These are phyloP conservation scores for Agroathelia rolfsii DNA, from an alignment of 1,284 basidiomycete species.

Conservation along the genomic window DNA sequence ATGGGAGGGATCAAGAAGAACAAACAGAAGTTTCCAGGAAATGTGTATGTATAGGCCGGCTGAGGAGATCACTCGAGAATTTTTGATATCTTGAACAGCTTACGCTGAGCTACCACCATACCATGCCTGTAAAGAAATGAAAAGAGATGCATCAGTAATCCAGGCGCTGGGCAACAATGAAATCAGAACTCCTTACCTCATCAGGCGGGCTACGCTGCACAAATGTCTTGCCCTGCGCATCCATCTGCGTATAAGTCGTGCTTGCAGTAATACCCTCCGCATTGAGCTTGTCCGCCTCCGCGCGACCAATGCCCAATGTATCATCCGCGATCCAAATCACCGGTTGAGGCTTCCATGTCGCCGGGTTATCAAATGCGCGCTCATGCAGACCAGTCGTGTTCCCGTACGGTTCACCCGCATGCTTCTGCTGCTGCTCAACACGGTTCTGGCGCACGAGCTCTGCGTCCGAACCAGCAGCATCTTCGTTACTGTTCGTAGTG, in stretches of 20 bases:
- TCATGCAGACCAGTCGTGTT: constrained; percentile 16
- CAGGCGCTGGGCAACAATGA: no score
- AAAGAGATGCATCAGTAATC: no score
- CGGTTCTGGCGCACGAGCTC: constrained; percentile 2
- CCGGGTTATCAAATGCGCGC: constrained; percentile 76
- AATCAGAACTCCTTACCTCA: no score
- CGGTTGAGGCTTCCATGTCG: constrained; percentile 62
- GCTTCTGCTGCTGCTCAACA: neutral
- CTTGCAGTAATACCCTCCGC: constrained; percentile 51
- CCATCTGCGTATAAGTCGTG: constrained; percentile 48
- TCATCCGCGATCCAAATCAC: constrained; percentile 79
- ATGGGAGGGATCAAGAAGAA: no score
- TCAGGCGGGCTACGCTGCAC: constrained; percentile 33
- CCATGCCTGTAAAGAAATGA: no score
- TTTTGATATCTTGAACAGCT: no score
- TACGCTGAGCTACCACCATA: no score
- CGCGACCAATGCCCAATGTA: constrained; percentile 45
- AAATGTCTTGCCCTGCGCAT: constrained; percentile 61
- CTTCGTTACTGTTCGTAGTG: constrained; percentile 7
- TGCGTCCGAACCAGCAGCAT: constrained; percentile 5
- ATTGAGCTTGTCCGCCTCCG: constrained; percentile 52
- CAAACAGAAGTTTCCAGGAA: no score
- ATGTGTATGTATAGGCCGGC: no score
- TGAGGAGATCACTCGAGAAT: no score
- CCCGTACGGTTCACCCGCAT: no score